These are phyloP conservation scores for Penicillium rolfsii DNA, from an alignment of 2,329 filamentous ascomycete genomes.

Conservation along the genomic window DNA sequence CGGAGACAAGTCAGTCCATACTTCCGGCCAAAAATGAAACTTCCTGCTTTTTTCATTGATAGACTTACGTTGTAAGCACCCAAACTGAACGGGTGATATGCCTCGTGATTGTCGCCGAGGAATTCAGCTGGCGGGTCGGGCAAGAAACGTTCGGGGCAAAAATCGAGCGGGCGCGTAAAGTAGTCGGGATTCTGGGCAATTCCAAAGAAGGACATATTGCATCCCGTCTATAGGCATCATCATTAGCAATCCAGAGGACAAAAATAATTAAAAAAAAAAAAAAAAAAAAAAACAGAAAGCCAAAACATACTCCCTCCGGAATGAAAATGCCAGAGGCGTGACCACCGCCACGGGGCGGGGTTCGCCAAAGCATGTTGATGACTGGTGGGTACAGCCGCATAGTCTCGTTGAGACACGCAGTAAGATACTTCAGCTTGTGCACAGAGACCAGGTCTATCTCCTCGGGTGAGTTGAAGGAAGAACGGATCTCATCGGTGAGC, in stretches of 20 bases:
- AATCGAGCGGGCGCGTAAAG: background rate
- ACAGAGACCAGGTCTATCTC: slow-evolving; percentile 46
- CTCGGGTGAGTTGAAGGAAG: slow-evolving; percentile 37
- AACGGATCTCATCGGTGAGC: slow-evolving; percentile 46
- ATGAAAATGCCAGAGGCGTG: background rate
- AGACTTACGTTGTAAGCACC: background rate
- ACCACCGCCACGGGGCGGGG: background rate
- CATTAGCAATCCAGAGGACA: background rate
- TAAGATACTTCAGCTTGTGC: slow-evolving; percentile 8
- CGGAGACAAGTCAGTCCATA: no score
- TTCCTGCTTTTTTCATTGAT: no score
- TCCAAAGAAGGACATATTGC: background rate
- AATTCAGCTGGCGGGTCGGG: background rate
- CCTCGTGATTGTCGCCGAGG: background rate
- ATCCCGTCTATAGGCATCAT: background rate
- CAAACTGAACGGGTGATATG: background rate
- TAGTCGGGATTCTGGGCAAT: background rate
- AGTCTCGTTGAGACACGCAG: slow-evolving; percentile 11
- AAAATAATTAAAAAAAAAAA: no score
- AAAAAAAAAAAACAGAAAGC: background rate
- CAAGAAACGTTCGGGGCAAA: background rate
- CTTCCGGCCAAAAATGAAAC: no score
- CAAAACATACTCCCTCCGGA: background rate
- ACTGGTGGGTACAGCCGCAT: slow-evolving; percentile 16
- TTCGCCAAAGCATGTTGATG: background rate